phyloP scores from a whole-genome alignment of 2,329 filamentous ascomycete genomes.

The Trichoderma afroharzianum region DNA sequence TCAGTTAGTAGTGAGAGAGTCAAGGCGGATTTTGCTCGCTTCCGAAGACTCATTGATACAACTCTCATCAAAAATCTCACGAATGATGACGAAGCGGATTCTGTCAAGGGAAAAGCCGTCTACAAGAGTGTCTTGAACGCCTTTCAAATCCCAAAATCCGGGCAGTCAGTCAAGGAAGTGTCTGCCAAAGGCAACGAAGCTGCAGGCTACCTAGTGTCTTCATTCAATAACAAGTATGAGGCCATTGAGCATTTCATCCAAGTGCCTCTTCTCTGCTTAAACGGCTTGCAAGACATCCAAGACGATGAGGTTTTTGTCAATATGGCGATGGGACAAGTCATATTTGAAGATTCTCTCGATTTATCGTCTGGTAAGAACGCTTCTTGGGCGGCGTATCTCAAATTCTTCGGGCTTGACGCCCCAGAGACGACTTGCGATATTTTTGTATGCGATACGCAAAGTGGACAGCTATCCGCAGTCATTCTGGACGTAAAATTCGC shows the following conservation, averaged over 20 bases:
- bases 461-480: neutral
- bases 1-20: neutral
- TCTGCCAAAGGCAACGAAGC: neutral
- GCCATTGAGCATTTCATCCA: neutral
- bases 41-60: neutral
- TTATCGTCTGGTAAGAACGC: neutral
- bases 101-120: neutral
- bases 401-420: neutral
- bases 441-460: neutral
- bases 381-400: neutral
- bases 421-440: neutral
- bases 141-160: neutral
- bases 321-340: neutral
- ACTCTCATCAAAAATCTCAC: neutral
- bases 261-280: neutral
- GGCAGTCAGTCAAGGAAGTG: neutral
- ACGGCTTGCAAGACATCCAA: neutral
- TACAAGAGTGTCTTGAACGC: neutral
- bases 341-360: neutral
- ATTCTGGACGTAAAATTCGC: neutral
- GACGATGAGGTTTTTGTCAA: neutral
- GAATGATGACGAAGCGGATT: neutral
- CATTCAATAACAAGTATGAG: neutral
- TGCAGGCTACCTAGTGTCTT: neutral
- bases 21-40: neutral